A percentile compares a stretch with the other conserved stretches of the same genome.
phyloP scores from a whole-genome alignment of 1,284 basidiomycete species.

The Puccinia horiana region DNA sequence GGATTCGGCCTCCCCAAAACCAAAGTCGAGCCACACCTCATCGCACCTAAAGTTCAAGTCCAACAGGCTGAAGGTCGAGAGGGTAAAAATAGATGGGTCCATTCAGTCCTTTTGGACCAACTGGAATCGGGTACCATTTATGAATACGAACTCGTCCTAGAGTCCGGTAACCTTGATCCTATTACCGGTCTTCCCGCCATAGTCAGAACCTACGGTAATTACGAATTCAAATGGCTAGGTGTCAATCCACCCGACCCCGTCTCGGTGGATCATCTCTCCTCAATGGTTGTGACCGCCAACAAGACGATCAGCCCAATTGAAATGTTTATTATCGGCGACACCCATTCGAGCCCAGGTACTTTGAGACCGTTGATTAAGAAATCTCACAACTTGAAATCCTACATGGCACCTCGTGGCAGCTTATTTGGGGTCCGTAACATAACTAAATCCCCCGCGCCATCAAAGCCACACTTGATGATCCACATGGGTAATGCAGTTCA shows the following conservation, averaged over 20 bases:
- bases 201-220: conserved; percentile 36
- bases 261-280: conserved; percentile 12
- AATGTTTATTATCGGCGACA: conserved; percentile 53
- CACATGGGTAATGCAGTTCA: conserved; percentile 54
- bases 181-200: neutral
- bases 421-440: conserved; percentile 33
- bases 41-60: conserved; percentile 26
- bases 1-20: conserved; percentile 21
- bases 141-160: conserved; percentile 50
- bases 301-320: conserved; percentile 49
- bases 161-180: neutral
- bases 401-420: conserved; percentile 22
- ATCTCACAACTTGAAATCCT: conserved; percentile 40
- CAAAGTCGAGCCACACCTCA: conserved; percentile 15
- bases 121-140: conserved; percentile 46
- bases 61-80: conserved; percentile 32
- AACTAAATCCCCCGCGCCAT: neutral
- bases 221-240: conserved; percentile 47
- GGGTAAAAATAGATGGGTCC: conserved; percentile 48
- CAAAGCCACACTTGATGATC: conserved; percentile 51
- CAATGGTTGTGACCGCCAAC: conserved; percentile 16
- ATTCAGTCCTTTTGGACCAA: conserved; percentile 49
- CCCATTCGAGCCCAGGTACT: conserved; percentile 53
- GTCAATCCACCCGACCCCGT: conserved; percentile 50
- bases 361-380: conserved; percentile 51